phyloP scores from a whole-genome alignment of 2,329 filamentous ascomycete species.

The Arthroderma sp. region DNA sequence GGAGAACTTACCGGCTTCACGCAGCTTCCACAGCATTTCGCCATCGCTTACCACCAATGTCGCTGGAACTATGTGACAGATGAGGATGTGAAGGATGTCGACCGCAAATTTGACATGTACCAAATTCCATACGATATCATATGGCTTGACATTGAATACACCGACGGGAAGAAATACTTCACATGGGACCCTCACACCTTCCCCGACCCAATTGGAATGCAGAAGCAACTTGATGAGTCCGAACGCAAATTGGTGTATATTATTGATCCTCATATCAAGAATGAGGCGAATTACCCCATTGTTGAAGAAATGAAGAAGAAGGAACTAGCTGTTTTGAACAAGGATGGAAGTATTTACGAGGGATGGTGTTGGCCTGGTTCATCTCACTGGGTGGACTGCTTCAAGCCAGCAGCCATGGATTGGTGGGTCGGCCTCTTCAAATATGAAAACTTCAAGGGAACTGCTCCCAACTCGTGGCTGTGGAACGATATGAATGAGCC shows the following conservation, averaged over 20 bases:
- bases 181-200: slow-evolving; percentile 91
- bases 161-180: slow-evolving; percentile 94
- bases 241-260: slow-evolving; percentile 86
- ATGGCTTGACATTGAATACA: slow-evolving; percentile 97
- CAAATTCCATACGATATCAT: slow-evolving; percentile 97
- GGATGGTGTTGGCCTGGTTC: slow-evolving; percentile 99
- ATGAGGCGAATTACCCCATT: slow-evolving; percentile 62
- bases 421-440: slow-evolving; percentile 90
- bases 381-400: slow-evolving; percentile 91
- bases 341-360: slow-evolving; percentile 78
- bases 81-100: slow-evolving; percentile 92
- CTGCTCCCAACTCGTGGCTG: slow-evolving; percentile 74
- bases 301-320: slow-evolving; percentile 73
- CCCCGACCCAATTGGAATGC: slow-evolving; percentile 73
- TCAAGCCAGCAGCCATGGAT: slow-evolving; percentile 77
- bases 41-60: slow-evolving; percentile 91
- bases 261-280: slow-evolving; percentile 98
- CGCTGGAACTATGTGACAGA: slow-evolving; percentile 98
- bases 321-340: slow-evolving; percentile 74
- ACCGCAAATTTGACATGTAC: slow-evolving; percentile 88
- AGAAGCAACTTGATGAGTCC: slow-evolving; percentile 70
- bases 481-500: slow-evolving; percentile 99
- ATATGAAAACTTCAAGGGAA: slow-evolving; percentile 78
- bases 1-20: slow-evolving; percentile 84
- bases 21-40: slow-evolving; percentile 80